phyloP scores from a whole-genome alignment of 371 early-diverging fungal genomes.

The Rhizopus sp. region DNA sequence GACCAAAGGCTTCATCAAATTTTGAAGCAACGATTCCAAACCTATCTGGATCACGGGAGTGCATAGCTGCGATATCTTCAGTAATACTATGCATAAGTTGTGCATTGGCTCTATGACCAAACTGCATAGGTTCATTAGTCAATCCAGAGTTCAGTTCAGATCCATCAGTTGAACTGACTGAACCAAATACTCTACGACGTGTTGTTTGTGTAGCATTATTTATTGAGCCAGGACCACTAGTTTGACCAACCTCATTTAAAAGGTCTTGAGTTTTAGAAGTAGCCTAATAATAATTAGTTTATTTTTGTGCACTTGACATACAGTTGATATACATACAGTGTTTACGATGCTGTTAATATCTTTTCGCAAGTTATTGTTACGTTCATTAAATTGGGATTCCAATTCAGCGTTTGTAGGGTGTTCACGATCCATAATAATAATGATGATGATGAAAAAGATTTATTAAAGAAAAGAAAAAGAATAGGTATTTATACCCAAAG shows the following conservation, averaged over 20 bases:
- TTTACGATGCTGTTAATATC: constrained; percentile 8
- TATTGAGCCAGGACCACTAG: background rate
- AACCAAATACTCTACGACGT: no score
- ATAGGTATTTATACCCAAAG: no score
- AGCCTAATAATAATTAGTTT: constrained; percentile 3
- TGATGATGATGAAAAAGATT: no score
- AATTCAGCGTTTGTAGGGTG: constrained; percentile 7
- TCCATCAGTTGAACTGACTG: background rate
- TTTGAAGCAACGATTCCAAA: constrained; percentile 21
- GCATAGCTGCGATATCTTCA: constrained; percentile 23
- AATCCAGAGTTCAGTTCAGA: background rate
- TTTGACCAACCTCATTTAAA: constrained; percentile 6
- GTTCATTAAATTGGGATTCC: constrained; percentile 23
- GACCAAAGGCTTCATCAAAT: constrained; percentile 29
- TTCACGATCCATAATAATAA: constrained; percentile 2
- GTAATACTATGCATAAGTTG: constrained; percentile 17
- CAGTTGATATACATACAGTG: constrained; percentile 3
- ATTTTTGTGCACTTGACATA: background rate
- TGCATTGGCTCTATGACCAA: background rate
- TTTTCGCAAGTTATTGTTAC: constrained; percentile 16
- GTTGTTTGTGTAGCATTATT: background rate
- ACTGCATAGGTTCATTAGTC: background rate
- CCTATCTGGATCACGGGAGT: constrained; percentile 14
- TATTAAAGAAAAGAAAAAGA: no score
- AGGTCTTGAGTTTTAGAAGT: constrained; percentile 14